Base-by-base conservation (phyloP, 2,329 filamentous ascomycete species). In the Epichloe amarillans region DNA sequence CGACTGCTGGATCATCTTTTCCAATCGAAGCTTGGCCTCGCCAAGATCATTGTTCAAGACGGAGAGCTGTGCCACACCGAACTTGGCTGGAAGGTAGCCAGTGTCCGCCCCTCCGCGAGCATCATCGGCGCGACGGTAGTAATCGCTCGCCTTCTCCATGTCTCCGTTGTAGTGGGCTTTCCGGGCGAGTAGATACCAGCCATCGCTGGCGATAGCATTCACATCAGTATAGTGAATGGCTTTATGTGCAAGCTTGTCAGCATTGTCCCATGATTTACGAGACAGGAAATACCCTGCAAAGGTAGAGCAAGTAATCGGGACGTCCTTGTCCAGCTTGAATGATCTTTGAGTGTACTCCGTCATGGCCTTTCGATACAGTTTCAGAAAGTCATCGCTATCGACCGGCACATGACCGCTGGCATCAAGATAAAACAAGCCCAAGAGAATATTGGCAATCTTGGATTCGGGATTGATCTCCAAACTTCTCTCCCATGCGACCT, bases 171-270 rank as follows among this genome's bases (percentile, higher is more conserved):
- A 88, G 63, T 98, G 93, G 56, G 91, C 88, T 64, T 95, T 96
- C 54, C 90, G 79, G 30, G 89, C 93, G 40, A 97, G 79, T 8
- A 97, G 71, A 67, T 96, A 98, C 90, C 91, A 97, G 37, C 93
- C 94, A 64, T 98, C 94, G 68, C 91, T 95, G 23, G 91, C 91
- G 65, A 97, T 88, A 3, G 90, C 88, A 65, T 95, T 95, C 58
- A 97, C 88, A 63, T 98, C 93, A 2, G 93, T 97, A 60, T 88
- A 84, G 62, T 96, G 88, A 55, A 98, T 96, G 6, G 93, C 90
- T 65, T 93, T 93, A 64, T 90, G 86, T 7, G 91, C 88, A 17
- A 98, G 75, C 19, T 83, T 82, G 57, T 97, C 89, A 10, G 93
- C 89, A 53, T 88, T 89, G 23, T 80, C 70, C 67, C 88, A 84